phyloP scores from a whole-genome alignment of 106 monocot genomes.

The Cymbidium sinense region DNA sequence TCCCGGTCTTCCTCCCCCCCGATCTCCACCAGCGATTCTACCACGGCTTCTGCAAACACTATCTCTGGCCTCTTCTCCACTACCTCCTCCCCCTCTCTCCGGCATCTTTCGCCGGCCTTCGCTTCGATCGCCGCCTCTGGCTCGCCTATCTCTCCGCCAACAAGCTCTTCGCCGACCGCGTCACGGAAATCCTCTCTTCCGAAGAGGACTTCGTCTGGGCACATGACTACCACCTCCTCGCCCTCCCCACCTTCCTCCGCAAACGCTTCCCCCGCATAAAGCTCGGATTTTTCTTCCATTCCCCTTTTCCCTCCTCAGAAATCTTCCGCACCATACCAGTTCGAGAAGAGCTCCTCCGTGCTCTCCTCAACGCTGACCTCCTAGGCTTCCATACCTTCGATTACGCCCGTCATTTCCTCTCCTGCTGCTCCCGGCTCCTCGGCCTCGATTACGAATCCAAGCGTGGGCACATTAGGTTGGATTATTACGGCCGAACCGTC shows the following conservation, averaged over 20 bases:
- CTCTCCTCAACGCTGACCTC: constrained; percentile 68
- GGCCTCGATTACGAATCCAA: constrained; percentile 77
- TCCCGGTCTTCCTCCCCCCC: constrained; percentile 56
- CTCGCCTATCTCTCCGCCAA: constrained; percentile 71
- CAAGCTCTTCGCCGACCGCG: constrained; percentile 52
- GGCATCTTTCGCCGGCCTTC: constrained; percentile 20
- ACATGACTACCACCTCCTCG: constrained; percentile 82
- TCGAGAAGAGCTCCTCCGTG: constrained; percentile 66
- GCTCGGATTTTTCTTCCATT: constrained; percentile 82
- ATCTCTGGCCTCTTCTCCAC: constrained; percentile 86
- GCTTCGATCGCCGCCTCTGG: constrained; percentile 52
- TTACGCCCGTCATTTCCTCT: constrained; percentile 79
- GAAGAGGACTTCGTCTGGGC: constrained; percentile 74
- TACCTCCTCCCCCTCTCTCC: constrained; percentile 62
- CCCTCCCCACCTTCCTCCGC: constrained; percentile 72
- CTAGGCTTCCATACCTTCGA: constrained; percentile 91
- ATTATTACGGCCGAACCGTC: constrained; percentile 82
- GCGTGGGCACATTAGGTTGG: constrained; percentile 60
- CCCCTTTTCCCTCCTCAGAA: constrained; percentile 84
- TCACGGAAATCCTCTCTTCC: constrained; percentile 49
- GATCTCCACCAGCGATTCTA: constrained; percentile 62
- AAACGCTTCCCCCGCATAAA: constrained; percentile 43
- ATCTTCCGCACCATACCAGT: constrained; percentile 74
- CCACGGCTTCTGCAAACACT: constrained; percentile 89
- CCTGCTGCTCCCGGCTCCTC: constrained; percentile 62